Base-by-base conservation (phyloP, 805 yeast genomes). In the Starmera caribaea region DNA sequence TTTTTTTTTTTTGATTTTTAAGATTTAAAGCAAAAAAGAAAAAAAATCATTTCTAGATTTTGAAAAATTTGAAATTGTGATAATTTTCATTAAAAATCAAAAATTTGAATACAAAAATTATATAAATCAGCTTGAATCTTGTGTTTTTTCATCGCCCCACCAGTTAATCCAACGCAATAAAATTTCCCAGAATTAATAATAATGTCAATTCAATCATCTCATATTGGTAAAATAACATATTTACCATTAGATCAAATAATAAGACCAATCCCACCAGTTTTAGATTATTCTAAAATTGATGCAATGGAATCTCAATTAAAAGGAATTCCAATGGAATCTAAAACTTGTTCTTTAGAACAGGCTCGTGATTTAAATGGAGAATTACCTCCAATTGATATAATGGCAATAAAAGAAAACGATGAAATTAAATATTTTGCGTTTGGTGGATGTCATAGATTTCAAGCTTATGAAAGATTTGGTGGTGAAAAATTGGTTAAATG, bases 371-470 rank as follows among this genome's bases (percentile, higher is more conserved):
- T 58, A 28, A 50, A 57, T 8, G 88, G 88, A 2, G 81, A 80
- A 47, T 59, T 85, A 31, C 95, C 96, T 2, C 90, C 95, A 1
- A 70, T 87, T 13, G 96, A 86, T 57, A 87, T 86, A 0, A 60
- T 86, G 45, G 68, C 70, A 30, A 83, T 85, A 2, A 66, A 79
- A 34, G 81, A 81, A 33, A 56, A 71, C 8, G 90, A 86, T 2
- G 61, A 73, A 37, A 67, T 60, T 30, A 71, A 70, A 55, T 85
- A 80, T 53, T 85, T 83, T 59, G 94, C 89, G 1, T 86, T 86
- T 60, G 96, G 95, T 7, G 95, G 95, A 0, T 86, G 96, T 54
- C 96, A 86, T 54, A 61, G 96, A 45, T 81, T 86, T 48, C 95
- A 86, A 57, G 95, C 95, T 0, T 87, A 87, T 54, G 92, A 85